A percentile compares a stretch with the other conserved stretches of the same genome.
These are phyloP conservation scores for Vicia faba DNA, from an alignment of 306 rosid genomes.

Conservation along the genomic window DNA sequence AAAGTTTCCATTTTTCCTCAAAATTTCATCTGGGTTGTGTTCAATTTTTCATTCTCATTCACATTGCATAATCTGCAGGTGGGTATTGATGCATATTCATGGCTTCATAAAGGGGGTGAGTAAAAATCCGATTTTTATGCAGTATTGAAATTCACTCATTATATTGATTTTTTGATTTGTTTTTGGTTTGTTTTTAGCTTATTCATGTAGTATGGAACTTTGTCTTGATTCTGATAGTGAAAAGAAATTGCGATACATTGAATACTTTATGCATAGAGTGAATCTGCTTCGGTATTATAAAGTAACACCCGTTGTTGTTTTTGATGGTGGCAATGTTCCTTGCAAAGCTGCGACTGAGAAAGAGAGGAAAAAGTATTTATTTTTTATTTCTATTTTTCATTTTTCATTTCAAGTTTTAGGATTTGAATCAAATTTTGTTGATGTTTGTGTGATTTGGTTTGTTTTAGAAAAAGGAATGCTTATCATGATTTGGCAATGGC, in stretches of 20 bases:
- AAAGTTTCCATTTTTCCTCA: slow-evolving; percentile 31
- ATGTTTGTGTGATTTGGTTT: slow-evolving; percentile 20
- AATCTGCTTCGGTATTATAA: slow-evolving; percentile 47
- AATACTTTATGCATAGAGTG: slow-evolving; percentile 69
- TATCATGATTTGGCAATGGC: slow-evolving; percentile 74
- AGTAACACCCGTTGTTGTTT: slow-evolving; percentile 57
- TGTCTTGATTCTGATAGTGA: slow-evolving; percentile 66
- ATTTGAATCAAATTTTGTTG: background rate
- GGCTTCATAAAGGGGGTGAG: slow-evolving; percentile 97
- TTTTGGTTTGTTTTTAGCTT: slow-evolving; percentile 53
- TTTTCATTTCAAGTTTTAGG: background rate
- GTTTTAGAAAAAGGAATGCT: slow-evolving; percentile 59
- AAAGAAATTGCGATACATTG: slow-evolving; percentile 68
- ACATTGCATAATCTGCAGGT: slow-evolving; percentile 55
- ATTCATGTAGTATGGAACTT: slow-evolving; percentile 95
- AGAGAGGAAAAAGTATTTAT: slow-evolving; percentile 44
- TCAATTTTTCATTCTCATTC: background rate
- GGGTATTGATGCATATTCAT: slow-evolving; percentile 95
- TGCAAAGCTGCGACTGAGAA: slow-evolving; percentile 51
- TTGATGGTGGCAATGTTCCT: slow-evolving; percentile 54
- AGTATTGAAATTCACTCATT: background rate
- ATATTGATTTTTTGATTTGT: slow-evolving; percentile 1
- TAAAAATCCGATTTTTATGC: background rate
- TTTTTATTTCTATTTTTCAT: background rate
- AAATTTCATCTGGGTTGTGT: background rate